Evolutionary conservation across 2,329 filamentous ascomycete species (phyloP), one percentile per base, ranked within the genome.

Genomic region (Arthrinium phaeospermum): DNA sequence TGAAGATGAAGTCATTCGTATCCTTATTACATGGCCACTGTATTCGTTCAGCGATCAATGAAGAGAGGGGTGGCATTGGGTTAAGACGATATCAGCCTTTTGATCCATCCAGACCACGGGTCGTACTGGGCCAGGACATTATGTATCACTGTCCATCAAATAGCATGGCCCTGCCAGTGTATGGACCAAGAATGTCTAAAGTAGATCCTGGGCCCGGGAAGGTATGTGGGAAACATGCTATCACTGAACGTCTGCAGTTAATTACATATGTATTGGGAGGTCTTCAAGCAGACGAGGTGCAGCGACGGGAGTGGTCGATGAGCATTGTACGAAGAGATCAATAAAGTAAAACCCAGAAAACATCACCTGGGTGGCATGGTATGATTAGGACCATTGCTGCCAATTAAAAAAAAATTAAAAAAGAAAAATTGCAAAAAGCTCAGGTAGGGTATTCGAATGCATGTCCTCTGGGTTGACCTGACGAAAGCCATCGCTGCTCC

Each of bases 401-500:
- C 3, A n/a, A 64, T n/a, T n/a, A 37, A 41, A 41, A 41, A 41
- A 41, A 64, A 61, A 34, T 1, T 19, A 3, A 37, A 64, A 41
- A 3, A 4, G n/a, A n/a, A 64, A 64, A 64, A 64, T 41, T n/a
- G 2, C 14, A 4, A 64, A 64, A 41, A 64, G 30, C 34, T 64
- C 34, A 64, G 57, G 12, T n/a, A 64, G 57, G 57, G 57, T 41
- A 41, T 64, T 41, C 49, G 34, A 41, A 64, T n/a, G 34, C 34
- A 41, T n/a, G 37, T 41, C 34, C 34, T n/a, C 22, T n/a, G 30
- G 57, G 34, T 64, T 64, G 34, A 41, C 57, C 57, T 41, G 57
- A 64, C 57, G 57, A 64, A 37, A 37, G 34, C 30, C 57, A 64
- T 64, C 57, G 57, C 7, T n/a, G 57, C 57, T 37, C 34, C 57